Evolutionary conservation across 306 rosid species (phyloP).

Genomic region (Potentilla sterilis): DNA sequence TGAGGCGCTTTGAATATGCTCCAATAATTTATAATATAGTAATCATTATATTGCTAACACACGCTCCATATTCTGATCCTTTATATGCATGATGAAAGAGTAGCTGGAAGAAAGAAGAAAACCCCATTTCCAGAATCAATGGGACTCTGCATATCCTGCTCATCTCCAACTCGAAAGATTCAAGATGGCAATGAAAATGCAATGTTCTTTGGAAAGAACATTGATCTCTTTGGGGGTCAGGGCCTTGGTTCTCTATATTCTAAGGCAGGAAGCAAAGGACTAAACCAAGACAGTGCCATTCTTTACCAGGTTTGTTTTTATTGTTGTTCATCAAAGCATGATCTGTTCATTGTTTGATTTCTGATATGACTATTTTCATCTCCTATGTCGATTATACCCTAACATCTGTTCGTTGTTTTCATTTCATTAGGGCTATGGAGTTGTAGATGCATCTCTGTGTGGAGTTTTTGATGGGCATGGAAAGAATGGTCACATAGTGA

Average conservation of each 20-base stretch:
- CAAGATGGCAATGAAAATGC: constrained; percentile 38
- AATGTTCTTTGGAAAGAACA: constrained; percentile 24
- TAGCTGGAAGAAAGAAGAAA: not conserved
- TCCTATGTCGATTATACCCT: not conserved
- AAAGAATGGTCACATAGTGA: constrained; percentile 57
- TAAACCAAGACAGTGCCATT: constrained; percentile 76
- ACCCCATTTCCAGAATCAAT: constrained; percentile 23
- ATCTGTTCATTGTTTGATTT: not conserved
- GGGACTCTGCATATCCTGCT: constrained; percentile 69
- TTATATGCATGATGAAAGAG: constrained; percentile 16
- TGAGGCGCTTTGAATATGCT: constrained; percentile 14
- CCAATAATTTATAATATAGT: not conserved
- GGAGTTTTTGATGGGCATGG: constrained; percentile 94
- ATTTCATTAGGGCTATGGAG: constrained; percentile 49
- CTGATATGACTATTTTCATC: not conserved
- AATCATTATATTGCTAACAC: constrained; percentile 5
- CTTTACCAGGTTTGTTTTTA: constrained; percentile 44
- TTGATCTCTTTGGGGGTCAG: constrained; percentile 15
- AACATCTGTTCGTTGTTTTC: not conserved
- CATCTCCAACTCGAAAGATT: constrained; percentile 47
- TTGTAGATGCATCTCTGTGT: constrained; percentile 39
- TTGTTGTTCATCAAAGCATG: not conserved
- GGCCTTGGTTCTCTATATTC: constrained; percentile 48
- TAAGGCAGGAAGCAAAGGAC: constrained; percentile 56
- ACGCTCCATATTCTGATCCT: constrained; percentile 14